A percentile compares a stretch with the other conserved stretches of the same genome.
These are phyloP conservation scores for Plectosphaerella cucumerina DNA, from an alignment of 2,329 filamentous ascomycete genomes.

Conservation along the genomic window DNA sequence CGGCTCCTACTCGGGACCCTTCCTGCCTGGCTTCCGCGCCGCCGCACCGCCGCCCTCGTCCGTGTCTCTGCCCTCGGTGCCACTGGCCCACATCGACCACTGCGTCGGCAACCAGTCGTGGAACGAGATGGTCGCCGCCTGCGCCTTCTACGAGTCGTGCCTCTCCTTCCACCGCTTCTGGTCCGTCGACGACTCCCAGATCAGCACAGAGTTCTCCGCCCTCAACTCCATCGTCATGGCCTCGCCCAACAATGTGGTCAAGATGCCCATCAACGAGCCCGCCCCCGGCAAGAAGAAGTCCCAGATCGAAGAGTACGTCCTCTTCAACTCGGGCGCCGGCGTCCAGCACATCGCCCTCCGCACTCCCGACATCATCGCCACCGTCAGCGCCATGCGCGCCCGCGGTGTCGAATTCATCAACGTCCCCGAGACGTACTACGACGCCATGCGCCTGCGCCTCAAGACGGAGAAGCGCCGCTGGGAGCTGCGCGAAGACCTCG, in stretches of 20 bases:
- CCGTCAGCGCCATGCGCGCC: slow-evolving; percentile 75
- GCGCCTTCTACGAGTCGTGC: slow-evolving; percentile 76
- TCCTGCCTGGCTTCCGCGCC: slow-evolving; percentile 77
- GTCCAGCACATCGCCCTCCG: slow-evolving; percentile 92
- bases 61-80: slow-evolving; percentile 55
- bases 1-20: slow-evolving; percentile 64
- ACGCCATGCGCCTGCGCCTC: slow-evolving; percentile 68
- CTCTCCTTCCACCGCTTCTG: slow-evolving; percentile 96
- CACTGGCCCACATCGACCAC: slow-evolving; percentile 80
- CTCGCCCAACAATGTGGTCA: slow-evolving; percentile 77
- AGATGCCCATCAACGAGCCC: slow-evolving; percentile 98
- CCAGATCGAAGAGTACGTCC: slow-evolving; percentile 90
- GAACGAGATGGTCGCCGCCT: slow-evolving; percentile 73
- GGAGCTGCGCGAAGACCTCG: slow-evolving; percentile 75
- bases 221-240: slow-evolving; percentile 89
- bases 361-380: slow-evolving; percentile 72
- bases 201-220: slow-evolving; percentile 88
- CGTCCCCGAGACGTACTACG: slow-evolving; percentile 85
- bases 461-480: slow-evolving; percentile 56
- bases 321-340: slow-evolving; percentile 85
- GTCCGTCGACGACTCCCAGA: slow-evolving; percentile 90
- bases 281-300: slow-evolving; percentile 84
- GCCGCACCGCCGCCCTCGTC: slow-evolving; percentile 35
- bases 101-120: slow-evolving; percentile 97
- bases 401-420: slow-evolving; percentile 90